Conservation (phyloP, 352 stramenopile genomes). For the Globisporangium heterothallicum region DNA sequence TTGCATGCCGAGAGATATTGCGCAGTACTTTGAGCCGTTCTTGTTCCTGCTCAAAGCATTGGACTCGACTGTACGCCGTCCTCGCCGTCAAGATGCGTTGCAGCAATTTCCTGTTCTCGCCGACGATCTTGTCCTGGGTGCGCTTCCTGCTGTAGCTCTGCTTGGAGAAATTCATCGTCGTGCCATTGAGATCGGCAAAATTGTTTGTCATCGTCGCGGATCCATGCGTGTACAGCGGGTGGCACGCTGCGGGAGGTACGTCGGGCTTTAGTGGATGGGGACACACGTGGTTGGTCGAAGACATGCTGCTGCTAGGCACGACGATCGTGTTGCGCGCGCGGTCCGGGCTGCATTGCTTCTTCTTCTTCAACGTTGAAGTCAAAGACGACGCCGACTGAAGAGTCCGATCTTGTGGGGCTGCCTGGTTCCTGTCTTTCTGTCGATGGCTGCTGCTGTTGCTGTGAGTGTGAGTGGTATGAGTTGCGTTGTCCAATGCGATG, state of each 20-base stretch:
- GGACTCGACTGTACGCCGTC: slow-evolving; percentile 35
- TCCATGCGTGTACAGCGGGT: slow-evolving; percentile 37
- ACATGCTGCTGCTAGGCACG: slow-evolving; percentile 1
- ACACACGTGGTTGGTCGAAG: not conserved
- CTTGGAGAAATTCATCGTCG: slow-evolving; percentile 16
- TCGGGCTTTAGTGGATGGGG: slow-evolving; percentile 13
- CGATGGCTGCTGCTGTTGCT: slow-evolving; percentile 2
- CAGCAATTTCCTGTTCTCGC: slow-evolving; percentile 51
- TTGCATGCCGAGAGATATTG: slow-evolving; percentile 35
- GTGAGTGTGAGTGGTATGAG: too few relatives aligned
- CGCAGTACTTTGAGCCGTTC: slow-evolving; percentile 32
- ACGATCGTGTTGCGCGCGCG: slow-evolving; percentile 20
- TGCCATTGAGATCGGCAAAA: slow-evolving; percentile 36
- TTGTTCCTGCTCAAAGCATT: slow-evolving; percentile 31
- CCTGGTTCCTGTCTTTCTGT: not conserved
- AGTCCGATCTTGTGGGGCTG: not conserved
- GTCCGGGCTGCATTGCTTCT: not conserved
- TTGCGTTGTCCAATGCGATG: slow-evolving; percentile 45
- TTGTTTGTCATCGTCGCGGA: slow-evolving; percentile 48
- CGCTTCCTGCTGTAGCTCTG: slow-evolving; percentile 17
- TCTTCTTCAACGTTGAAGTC: not conserved
- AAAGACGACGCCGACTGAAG: too few relatives aligned
- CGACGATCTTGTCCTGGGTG: slow-evolving; percentile 31
- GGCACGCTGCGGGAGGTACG: slow-evolving; percentile 26
- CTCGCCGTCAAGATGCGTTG: slow-evolving; percentile 38